Evolutionary conservation across 495 filamentous ascomycete genomes (phyloP), one percentile per base, ranked within the genome.

Genomic region (Astrocystis sublimbata): DNA sequence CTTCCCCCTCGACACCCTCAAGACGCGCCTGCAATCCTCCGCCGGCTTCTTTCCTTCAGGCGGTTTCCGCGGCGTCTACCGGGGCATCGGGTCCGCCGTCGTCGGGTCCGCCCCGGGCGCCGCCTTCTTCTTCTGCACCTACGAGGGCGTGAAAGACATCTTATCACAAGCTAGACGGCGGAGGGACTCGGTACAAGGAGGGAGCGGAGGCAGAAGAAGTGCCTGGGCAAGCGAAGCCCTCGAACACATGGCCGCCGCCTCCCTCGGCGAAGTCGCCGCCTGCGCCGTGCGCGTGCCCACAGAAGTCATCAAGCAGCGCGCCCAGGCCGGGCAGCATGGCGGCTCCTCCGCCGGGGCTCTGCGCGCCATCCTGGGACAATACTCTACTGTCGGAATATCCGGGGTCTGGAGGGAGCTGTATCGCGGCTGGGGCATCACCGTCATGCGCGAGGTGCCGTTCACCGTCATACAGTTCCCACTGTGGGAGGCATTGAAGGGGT

Each of bases 91-190:
- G 31, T 83, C 79, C 40, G 88, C 87, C 4, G 72, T 92, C 31
- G 86, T 97, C 67, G 94, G 94, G n/a, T 96, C 92, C 36, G 96
- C 96, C 0, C 94, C 94, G 6, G 92, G 92, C n/a, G 94, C 94
- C 6, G 93, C 94, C 42, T 91, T 96, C 65, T 98, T 98, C 85
- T 98, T 98, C 85, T 90, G 92, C 72, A 96, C 92, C 59, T 98
- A 98, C 78, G 94, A 98, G 72, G 78, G 84, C 52, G 79, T 89
- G 42, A 98, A 97, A 72, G 66, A 78, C 5, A 67, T 84, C 10
- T 77, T 92, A 36, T 68, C 74, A 6, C 54, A 68, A 36, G 43
- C 63, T 1, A 38, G 62, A 12, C 36, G 64, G 28, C 30, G 41
- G 66, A 57, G 54, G 62, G 58, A 50, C 35, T 47, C 50, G 24